These are phyloP conservation scores for Paramecium tetraurelia DNA, from an alignment of 73 alveolate species.

Conservation along the genomic window DNA sequence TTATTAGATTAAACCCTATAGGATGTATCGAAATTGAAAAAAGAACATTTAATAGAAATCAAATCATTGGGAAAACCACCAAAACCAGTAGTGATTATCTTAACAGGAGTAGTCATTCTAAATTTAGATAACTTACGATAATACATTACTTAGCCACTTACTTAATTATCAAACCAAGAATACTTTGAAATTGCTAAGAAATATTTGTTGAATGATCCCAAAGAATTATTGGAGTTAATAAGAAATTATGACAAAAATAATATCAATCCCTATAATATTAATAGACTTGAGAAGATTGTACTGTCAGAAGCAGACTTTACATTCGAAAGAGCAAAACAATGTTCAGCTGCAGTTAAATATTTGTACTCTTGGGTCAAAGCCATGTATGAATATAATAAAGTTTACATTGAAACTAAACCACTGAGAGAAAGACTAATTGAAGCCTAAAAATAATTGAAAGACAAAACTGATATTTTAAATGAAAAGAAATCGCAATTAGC, in stretches of 20 bases:
- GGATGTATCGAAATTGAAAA: constrained; percentile 58
- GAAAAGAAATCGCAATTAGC: constrained; percentile 44
- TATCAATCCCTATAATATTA: background rate
- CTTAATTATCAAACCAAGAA: constrained; percentile 27
- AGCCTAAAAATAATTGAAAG: background rate
- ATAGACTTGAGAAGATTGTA: background rate
- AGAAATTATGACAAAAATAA: constrained; percentile 48
- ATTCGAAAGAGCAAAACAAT: constrained; percentile 53
- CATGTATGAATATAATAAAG: constrained; percentile 62
- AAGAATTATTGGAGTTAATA: constrained; percentile 50
- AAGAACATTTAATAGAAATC: constrained; percentile 61
- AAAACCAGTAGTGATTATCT: constrained; percentile 46
- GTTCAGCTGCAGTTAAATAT: constrained; percentile 56
- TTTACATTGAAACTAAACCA: constrained; percentile 58
- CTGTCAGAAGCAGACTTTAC: constrained; percentile 56
- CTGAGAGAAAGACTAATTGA: constrained; percentile 28
- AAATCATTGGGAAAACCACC: constrained; percentile 60
- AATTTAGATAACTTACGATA: constrained; percentile 11
- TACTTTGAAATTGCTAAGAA: constrained; percentile 58
- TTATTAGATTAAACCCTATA: constrained; percentile 5
- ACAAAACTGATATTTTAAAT: constrained; percentile 51
- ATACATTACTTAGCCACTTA: background rate
- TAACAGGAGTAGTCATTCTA: constrained; percentile 55
- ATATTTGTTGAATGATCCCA: constrained; percentile 54
- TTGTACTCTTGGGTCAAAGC: constrained; percentile 61